phyloP scores from a whole-genome alignment of 129 eudicot species.

The Apium graveolens region DNA sequence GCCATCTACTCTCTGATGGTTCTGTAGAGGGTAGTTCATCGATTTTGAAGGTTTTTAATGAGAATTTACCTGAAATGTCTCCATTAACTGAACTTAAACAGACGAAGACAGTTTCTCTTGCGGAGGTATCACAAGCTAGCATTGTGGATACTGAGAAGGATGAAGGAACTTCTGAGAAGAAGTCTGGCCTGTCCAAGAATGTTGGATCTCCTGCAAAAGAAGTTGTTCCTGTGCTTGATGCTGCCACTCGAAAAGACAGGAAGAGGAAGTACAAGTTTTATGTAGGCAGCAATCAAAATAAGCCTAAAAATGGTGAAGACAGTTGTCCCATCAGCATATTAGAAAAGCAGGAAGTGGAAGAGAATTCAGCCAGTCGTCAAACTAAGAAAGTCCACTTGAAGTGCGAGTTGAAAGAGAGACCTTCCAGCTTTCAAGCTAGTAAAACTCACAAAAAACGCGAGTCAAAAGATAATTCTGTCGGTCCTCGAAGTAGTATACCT shows the following conservation, averaged over 20 bases:
- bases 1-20: slow-evolving; percentile 24
- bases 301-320: slow-evolving; percentile 35
- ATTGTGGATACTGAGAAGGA: slow-evolving; percentile 21
- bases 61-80: slow-evolving; percentile 19
- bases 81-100: slow-evolving; percentile 17
- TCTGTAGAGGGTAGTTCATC: slow-evolving; percentile 33
- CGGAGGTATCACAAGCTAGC: slow-evolving; percentile 19
- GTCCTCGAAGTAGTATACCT: slow-evolving; percentile 33
- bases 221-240: slow-evolving; percentile 26
- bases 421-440: slow-evolving; percentile 24
- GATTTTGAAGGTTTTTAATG: slow-evolving; percentile 21
- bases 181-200: slow-evolving; percentile 20
- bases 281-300: slow-evolving; percentile 29
- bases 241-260: slow-evolving; percentile 19
- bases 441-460: slow-evolving; percentile 38
- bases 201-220: slow-evolving; percentile 27
- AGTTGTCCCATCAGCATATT: slow-evolving; percentile 20
- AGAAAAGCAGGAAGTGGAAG: slow-evolving; percentile 28
- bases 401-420: slow-evolving; percentile 18
- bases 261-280: slow-evolving; percentile 44
- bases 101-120: slow-evolving; percentile 15
- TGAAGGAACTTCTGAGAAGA: slow-evolving; percentile 29
- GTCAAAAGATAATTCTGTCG: slow-evolving; percentile 18
- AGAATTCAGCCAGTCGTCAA: slow-evolving; percentile 16
- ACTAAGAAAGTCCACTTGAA: slow-evolving; percentile 35